These are phyloP conservation scores for Vanderwaltozyma verrucispora DNA, from an alignment of 805 yeast species.

Conservation along the genomic window DNA sequence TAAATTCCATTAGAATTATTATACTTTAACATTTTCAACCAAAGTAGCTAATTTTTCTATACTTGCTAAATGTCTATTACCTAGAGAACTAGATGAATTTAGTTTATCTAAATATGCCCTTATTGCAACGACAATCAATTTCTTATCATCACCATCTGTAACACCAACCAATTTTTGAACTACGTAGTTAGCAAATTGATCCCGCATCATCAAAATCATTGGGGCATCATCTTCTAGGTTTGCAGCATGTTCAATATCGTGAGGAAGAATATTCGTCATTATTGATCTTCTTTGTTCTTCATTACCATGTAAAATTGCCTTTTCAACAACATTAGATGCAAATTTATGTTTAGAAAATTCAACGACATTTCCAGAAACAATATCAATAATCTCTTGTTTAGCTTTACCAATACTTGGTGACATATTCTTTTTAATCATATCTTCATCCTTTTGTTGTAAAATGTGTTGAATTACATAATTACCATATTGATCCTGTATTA, in stretches of 20 bases:
- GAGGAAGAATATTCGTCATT: conserved; percentile 55
- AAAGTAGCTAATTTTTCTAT: conserved; percentile 28
- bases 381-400: conserved; percentile 41
- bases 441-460: conserved; percentile 42
- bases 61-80: conserved; percentile 29
- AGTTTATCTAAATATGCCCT: conserved; percentile 64
- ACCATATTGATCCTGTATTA: conserved; percentile 95
- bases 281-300: conserved; percentile 50
- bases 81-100: conserved; percentile 23
- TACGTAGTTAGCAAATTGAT: conserved; percentile 95
- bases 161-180: conserved; percentile 89
- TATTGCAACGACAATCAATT: conserved; percentile 59
- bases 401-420: conserved; percentile 31
- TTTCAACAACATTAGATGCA: conserved; percentile 96
- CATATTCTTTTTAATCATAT: conserved; percentile 3
- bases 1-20: too few relatives aligned
- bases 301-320: conserved; percentile 70
- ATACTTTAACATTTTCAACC: conserved; percentile 22
- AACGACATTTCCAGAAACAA: conserved; percentile 64
- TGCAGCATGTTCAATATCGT: conserved; percentile 35
- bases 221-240: conserved; percentile 55
- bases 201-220: conserved; percentile 88
- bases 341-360: conserved; percentile 90
- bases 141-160: conserved; percentile 60
- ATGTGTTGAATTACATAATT: conserved; percentile 96